Conservation (phyloP, 1,139 yeast species). For the Blastobotrys serpentis region DNA sequence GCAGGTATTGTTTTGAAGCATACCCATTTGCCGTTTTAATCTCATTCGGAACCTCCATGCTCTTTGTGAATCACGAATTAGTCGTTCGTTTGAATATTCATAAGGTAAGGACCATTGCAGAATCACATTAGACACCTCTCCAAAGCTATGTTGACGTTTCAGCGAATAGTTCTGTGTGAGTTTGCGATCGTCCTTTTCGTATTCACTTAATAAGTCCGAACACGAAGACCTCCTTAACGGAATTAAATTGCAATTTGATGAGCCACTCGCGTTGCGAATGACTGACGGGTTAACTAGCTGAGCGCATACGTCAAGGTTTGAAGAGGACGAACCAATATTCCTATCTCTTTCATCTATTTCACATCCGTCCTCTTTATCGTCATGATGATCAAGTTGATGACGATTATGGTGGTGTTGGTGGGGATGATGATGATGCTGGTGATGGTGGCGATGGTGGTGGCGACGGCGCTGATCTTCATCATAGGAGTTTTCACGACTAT, state of each 20-base stretch:
- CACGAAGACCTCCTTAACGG: constrained; percentile 1
- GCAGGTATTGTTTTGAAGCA: constrained; percentile 19
- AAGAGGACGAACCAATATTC: background rate
- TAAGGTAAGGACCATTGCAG: constrained; percentile 38
- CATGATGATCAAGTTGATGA: constrained; percentile 5
- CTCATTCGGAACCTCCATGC: constrained; percentile 9
- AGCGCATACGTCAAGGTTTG: background rate
- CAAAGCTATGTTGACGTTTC: constrained; percentile 41
- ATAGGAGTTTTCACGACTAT: background rate
- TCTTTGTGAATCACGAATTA: constrained; percentile 2
- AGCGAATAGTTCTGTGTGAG: constrained; percentile 18
- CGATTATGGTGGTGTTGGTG: constrained; percentile 6
- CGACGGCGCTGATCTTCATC: background rate
- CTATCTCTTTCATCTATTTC: background rate
- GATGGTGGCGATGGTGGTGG: constrained; percentile 8
- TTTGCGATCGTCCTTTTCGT: constrained; percentile 3
- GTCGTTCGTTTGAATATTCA: constrained; percentile 27
- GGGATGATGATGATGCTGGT: background rate
- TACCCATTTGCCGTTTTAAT: constrained; percentile 20
- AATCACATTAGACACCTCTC: constrained; percentile 45
- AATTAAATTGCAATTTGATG: constrained; percentile 4
- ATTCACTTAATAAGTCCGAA: background rate
- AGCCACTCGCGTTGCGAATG: background rate
- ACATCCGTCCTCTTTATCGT: background rate
- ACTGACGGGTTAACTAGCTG: background rate